phyloP scores from a whole-genome alignment of 2,329 filamentous ascomycete species.

The Xylariaceae sp. region DNA sequence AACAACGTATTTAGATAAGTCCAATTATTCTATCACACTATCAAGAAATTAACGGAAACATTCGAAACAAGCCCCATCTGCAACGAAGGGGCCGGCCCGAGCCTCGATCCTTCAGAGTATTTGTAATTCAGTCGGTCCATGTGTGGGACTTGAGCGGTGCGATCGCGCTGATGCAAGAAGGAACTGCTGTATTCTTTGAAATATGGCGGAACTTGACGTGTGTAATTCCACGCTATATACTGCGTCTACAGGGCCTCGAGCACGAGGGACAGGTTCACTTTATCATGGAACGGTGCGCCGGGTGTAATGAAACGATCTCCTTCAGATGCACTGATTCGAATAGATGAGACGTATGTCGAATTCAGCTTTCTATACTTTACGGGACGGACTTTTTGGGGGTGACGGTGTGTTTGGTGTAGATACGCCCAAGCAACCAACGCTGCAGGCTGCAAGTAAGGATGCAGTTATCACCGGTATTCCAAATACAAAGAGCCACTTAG shows the following conservation, averaged over 20 bases:
- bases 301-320: neutral
- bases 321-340: neutral
- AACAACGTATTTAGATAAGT: neutral
- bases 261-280: no score
- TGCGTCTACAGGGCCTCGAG: neutral
- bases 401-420: constrained; percentile 3
- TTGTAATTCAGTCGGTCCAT: neutral
- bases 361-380: neutral
- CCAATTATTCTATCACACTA: neutral
- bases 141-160: neutral
- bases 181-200: neutral
- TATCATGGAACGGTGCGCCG: neutral
- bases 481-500: constrained; percentile 31
- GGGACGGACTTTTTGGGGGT: neutral
- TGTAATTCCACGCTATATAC: neutral
- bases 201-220: neutral
- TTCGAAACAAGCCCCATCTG: neutral
- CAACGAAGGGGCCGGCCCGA: neutral
- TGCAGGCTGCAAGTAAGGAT: constrained; percentile 8
- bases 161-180: no score
- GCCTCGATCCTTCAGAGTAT: neutral
- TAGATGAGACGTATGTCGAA: neutral
- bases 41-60: neutral
- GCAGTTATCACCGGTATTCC: constrained; percentile 27
- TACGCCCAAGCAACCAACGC: neutral